A percentile compares a stretch with the other conserved stretches of the same genome.
phyloP scores from a whole-genome alignment of 73 alveolate species.

The Tetrahymena malaccensis region DNA sequence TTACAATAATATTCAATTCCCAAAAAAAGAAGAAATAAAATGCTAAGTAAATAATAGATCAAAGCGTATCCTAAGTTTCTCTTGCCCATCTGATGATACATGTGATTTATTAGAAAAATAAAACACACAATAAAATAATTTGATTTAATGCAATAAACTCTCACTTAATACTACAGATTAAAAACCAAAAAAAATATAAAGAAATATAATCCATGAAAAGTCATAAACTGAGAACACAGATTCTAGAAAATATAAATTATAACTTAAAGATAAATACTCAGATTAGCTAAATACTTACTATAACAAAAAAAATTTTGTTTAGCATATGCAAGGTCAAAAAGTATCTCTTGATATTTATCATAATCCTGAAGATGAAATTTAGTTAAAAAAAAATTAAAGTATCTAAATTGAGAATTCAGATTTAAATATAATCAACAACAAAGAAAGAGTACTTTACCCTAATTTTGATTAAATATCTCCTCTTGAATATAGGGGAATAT shows the following conservation, averaged over 20 bases:
- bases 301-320: too few relatives aligned
- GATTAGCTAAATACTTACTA: neutral
- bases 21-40: neutral
- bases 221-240: neutral
- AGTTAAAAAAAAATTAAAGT: neutral
- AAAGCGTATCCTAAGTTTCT: neutral
- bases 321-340: neutral
- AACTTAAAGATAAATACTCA: neutral
- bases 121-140: neutral
- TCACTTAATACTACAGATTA: neutral
- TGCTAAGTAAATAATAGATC: neutral
- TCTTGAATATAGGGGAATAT: neutral
- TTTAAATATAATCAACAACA: neutral
- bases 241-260: neutral
- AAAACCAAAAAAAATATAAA: too few relatives aligned
- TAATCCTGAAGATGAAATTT: neutral
- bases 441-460: neutral
- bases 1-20: neutral
- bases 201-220: too few relatives aligned
- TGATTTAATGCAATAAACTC: neutral
- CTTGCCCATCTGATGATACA: neutral
- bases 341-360: neutral
- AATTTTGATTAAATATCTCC: neutral
- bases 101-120: neutral
- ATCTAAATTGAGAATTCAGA: neutral